phyloP scores from a whole-genome alignment of 192 early-diverging fungal species.

The Mortierella antarctica region DNA sequence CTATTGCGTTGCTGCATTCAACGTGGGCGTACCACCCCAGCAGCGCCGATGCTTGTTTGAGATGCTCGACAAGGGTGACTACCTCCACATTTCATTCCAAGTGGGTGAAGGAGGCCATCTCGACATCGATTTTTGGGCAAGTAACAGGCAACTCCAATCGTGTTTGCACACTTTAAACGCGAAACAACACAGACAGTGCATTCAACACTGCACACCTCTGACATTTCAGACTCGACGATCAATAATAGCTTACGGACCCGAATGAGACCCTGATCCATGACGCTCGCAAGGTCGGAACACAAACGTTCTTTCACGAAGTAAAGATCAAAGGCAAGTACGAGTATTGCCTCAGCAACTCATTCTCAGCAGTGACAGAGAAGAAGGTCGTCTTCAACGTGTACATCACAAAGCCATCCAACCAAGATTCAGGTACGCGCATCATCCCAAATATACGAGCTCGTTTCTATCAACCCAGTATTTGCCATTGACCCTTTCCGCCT shows the following conservation, averaged over 20 bases:
- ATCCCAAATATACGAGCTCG: no score
- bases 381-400: constrained; percentile 67
- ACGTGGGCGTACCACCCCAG: constrained; percentile 44
- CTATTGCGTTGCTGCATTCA: constrained; percentile 39
- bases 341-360: constrained; percentile 83
- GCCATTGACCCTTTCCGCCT: background rate
- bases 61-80: constrained; percentile 64
- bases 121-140: constrained; percentile 78
- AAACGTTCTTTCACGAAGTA: constrained; percentile 56
- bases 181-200: no score
- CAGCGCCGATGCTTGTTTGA: constrained; percentile 74
- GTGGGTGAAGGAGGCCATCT: constrained; percentile 72
- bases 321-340: constrained; percentile 68
- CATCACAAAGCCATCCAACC: constrained; percentile 55
- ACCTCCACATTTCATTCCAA: constrained; percentile 76
- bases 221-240: background rate
- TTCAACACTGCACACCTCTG: background rate
- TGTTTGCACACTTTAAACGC: background rate
- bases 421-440: constrained; percentile 36
- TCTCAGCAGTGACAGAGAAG: constrained; percentile 69
- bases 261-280: constrained; percentile 41
- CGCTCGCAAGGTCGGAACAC: constrained; percentile 47
- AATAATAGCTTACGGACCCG: constrained; percentile 62
- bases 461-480: background rate
- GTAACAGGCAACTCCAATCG: background rate